phyloP scores from a whole-genome alignment of 2,329 filamentous ascomycete species.

The Capronia epimyces region DNA sequence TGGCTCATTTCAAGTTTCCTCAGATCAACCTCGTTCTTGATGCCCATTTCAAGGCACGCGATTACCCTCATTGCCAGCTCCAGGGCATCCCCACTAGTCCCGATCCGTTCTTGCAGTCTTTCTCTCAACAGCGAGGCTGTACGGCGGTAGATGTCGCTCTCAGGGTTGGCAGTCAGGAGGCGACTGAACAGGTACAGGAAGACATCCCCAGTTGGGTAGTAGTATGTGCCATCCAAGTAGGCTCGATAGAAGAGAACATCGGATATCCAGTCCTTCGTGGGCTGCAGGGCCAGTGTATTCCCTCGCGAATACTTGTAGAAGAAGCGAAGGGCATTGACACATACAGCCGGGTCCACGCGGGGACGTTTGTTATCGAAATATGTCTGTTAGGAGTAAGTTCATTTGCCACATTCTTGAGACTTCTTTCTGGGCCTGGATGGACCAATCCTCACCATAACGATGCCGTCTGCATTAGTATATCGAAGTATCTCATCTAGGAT shows the following conservation, averaged over 20 bases:
- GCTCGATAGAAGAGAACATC: conserved; percentile 13
- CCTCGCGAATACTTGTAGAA: conserved; percentile 8
- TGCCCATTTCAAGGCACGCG: conserved; percentile 6
- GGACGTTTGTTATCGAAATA: conserved; percentile 12
- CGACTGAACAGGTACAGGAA: conserved; percentile 11
- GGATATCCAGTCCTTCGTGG: conserved; percentile 8
- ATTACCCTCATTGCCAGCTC: conserved; percentile 9
- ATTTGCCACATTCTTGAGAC: background rate
- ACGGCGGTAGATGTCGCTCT: conserved; percentile 8
- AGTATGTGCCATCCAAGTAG: conserved; percentile 9
- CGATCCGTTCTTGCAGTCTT: conserved; percentile 8
- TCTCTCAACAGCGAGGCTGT: conserved; percentile 4
- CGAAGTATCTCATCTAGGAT: conserved; percentile 4
- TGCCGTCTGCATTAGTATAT: conserved; percentile 3
- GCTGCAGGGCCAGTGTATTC: conserved; percentile 2
- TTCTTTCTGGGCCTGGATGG: background rate
- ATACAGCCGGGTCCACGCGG: conserved; percentile 6
- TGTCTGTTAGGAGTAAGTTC: conserved; percentile 1
- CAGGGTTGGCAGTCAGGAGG: conserved; percentile 4
- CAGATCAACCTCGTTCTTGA: conserved; percentile 6
- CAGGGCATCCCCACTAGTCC: conserved; percentile 1
- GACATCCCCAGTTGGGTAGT: conserved; percentile 7
- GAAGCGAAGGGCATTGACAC: conserved; percentile 10
- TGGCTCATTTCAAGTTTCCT: conserved; percentile 2
- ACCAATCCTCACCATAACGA: conserved; percentile 4